phyloP scores from a whole-genome alignment of 2,329 filamentous ascomycete species.

The Colletotrichum graminicola region DNA sequence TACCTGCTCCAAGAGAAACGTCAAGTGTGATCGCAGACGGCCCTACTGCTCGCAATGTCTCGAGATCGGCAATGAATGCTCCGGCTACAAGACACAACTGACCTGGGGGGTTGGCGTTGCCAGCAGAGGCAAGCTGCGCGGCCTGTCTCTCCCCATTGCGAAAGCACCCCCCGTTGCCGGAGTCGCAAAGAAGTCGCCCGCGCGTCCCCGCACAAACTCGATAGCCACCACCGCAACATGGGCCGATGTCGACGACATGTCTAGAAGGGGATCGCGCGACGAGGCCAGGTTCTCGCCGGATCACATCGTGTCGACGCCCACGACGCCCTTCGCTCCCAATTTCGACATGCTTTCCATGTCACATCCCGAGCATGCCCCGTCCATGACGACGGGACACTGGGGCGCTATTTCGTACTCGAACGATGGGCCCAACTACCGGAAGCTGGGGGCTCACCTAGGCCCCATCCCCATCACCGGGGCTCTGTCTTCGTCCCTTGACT shows the following conservation, averaged over 20 bases:
- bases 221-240: constrained; percentile 54
- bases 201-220: constrained; percentile 61
- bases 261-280: constrained; percentile 51
- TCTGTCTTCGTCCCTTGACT: constrained; percentile 68
- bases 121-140: constrained; percentile 92
- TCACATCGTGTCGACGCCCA: constrained; percentile 59
- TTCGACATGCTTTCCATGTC: constrained; percentile 67
- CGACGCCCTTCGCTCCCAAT: constrained; percentile 53
- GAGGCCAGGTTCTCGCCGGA: constrained; percentile 54
- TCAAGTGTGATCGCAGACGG: constrained; percentile 89
- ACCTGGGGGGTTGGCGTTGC: constrained; percentile 98
- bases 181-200: constrained; percentile 61
- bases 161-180: constrained; percentile 68
- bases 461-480: constrained; percentile 62
- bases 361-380: constrained; percentile 58
- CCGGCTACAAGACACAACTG: constrained; percentile 95
- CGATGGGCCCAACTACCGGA: constrained; percentile 59
- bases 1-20: constrained; percentile 84
- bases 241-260: constrained; percentile 54
- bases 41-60: constrained; percentile 97
- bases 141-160: constrained; percentile 80
- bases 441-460: constrained; percentile 54
- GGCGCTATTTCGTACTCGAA: constrained; percentile 60
- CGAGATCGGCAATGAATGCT: constrained; percentile 91
- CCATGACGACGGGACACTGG: constrained; percentile 57